Conservation (phyloP, 306 rosid species). For the Medicago ruthenica region DNA sequence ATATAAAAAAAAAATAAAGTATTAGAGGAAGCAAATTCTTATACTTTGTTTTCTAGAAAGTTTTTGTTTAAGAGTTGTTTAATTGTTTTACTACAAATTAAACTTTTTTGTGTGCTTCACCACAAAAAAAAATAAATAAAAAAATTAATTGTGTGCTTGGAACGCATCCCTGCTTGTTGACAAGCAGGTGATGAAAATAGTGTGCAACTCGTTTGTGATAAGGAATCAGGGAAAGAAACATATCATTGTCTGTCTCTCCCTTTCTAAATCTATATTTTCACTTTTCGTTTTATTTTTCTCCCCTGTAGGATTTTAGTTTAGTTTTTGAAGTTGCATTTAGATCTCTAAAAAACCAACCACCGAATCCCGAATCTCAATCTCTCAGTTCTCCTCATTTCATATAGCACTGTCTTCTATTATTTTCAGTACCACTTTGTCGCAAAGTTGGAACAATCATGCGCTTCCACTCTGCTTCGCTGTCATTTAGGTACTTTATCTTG, state of each 20-base stretch:
- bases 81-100: too few species aligned
- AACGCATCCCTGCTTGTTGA: background rate
- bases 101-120: too few species aligned
- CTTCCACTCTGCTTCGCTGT: constrained; percentile 36
- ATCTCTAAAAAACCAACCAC: constrained; percentile 40
- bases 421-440: constrained; percentile 23
- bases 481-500: constrained; percentile 38
- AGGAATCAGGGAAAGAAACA: constrained; percentile 8
- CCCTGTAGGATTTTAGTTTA: constrained; percentile 2
- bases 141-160: too few species aligned
- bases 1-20: too few species aligned
- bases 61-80: too few species aligned
- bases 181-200: background rate
- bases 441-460: constrained; percentile 29
- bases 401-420: constrained; percentile 1
- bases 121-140: too few species aligned
- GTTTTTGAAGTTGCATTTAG: constrained; percentile 39
- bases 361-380: constrained; percentile 33
- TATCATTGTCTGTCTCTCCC: constrained; percentile 7
- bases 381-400: background rate
- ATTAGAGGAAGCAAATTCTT: too few species aligned
- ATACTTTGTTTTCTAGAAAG: too few species aligned
- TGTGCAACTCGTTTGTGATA: background rate
- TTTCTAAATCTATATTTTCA: background rate
- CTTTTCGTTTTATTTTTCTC: background rate